These are phyloP conservation scores for Neostapfia colusana DNA, from an alignment of 176 grass and related monocot species.

Conservation along the genomic window DNA sequence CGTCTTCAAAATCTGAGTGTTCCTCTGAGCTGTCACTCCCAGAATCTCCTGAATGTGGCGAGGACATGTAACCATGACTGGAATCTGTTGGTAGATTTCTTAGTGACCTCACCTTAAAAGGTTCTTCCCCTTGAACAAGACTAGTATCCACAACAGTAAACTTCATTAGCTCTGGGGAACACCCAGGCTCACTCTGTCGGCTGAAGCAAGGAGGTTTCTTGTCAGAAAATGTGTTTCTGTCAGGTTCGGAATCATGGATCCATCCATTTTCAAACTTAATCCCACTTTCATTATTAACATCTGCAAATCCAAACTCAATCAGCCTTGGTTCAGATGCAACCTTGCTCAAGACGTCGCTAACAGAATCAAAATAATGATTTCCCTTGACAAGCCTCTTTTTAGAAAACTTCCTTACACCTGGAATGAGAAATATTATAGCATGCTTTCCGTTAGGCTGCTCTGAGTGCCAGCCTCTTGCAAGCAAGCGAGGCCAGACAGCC, in stretches of 20 bases:
- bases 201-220: conserved; percentile 46
- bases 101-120: conserved; percentile 76
- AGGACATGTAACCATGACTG: conserved; percentile 47
- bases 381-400: conserved; percentile 85
- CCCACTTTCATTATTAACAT: conserved; percentile 41
- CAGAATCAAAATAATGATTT: conserved; percentile 98
- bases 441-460: conserved; percentile 80
- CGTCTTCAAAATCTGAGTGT: conserved; percentile 47
- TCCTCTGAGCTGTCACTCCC: conserved; percentile 54
- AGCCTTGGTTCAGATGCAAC: conserved; percentile 76
- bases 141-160: conserved; percentile 98
- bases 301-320: conserved; percentile 57
- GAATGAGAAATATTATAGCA: conserved; percentile 74
- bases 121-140: conserved; percentile 68
- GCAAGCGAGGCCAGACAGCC: conserved; percentile 93
- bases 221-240: conserved; percentile 42
- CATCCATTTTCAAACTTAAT: conserved; percentile 60
- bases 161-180: conserved; percentile 71
- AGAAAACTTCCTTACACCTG: conserved; percentile 80
- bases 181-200: conserved; percentile 45
- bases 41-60: conserved; percentile 41
- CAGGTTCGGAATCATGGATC: conserved; percentile 41
- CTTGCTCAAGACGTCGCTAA: conserved; percentile 92
- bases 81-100: conserved; percentile 68
- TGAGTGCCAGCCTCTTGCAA: conserved; percentile 84